Evolutionary conservation across 306 rosid genomes (phyloP), one percentile per base, ranked within the genome.

Genomic region (Betula pendula): DNA sequence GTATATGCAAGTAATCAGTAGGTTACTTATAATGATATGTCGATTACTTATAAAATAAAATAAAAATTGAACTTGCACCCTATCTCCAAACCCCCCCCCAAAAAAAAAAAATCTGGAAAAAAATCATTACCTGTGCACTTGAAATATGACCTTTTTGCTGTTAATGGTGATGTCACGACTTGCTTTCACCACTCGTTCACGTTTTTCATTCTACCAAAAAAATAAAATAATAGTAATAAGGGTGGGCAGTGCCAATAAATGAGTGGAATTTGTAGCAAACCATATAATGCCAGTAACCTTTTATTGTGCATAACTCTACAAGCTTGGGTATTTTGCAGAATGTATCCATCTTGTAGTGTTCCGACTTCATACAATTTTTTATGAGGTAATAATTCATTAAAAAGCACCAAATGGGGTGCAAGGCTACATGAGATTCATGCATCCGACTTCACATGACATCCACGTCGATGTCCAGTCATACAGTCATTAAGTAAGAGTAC

Each of bases 81-180:
- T 14, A 29, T 4, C 51, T 14, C 6, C 3, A 31, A 16, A 2
- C 40, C 67, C 66, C 38, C 14, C 17, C 2, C 25, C 22, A 8
- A 68, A 42, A 19, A 0, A 1, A 47, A 10, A 51, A 70, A 45
- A 77, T 15, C 33, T 6, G 15, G 50, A 60, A 77, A 49, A 4
- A 44, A 48, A 27, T 70, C 78, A 8, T 81, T 76, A 92, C 98
- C 98, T 91, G 85, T 95, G 98, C 74, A 95, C 98, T 82, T 94
- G 98, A 78, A 95, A 95, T 78, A 95, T 95, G 82, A 95, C 98
- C 58, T 95, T 95, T 86, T 95, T 95, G 89, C 98, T 95, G 87
- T 95, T 90, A 86, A 80, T 90, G 56, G 98, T 95, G 75, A 95
- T 72, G 53, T 95, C 96, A 51, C 98, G 98, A 59, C 98, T 95